phyloP scores from a whole-genome alignment of 805 yeast genomes.

The Tetrapisispora taiwanensis region DNA sequence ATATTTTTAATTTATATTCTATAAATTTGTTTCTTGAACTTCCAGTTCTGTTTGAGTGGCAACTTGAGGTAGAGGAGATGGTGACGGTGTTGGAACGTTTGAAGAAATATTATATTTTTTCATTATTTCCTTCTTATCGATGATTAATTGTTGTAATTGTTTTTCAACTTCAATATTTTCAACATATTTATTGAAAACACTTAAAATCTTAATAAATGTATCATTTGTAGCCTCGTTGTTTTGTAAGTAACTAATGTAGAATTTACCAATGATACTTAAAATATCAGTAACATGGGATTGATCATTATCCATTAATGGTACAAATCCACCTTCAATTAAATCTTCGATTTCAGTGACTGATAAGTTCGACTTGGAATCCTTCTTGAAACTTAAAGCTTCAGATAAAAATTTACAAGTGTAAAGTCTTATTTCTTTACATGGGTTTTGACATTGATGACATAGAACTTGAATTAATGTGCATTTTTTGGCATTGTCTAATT shows the following conservation, averaged over 20 bases:
- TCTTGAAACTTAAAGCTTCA: conserved; percentile 29
- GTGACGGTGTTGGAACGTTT: neutral
- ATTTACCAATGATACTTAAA: conserved; percentile 55
- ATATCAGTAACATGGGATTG: conserved; percentile 34
- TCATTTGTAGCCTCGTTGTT: conserved; percentile 30
- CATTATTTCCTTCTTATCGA: conserved; percentile 29
- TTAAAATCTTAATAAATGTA: conserved; percentile 30
- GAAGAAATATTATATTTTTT: neutral
- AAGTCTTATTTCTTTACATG: conserved; percentile 63
- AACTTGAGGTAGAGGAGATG: neutral
- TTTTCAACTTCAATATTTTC: conserved; percentile 32
- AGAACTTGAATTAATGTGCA: conserved; percentile 63
- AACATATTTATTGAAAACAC: conserved; percentile 32
- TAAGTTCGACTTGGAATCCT: neutral
- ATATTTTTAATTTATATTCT: neutral
- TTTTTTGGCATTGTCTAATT: conserved; percentile 25
- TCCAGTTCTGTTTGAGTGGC: neutral
- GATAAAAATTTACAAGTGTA: conserved; percentile 56
- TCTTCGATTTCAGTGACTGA: conserved; percentile 24
- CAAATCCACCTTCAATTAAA: conserved; percentile 60
- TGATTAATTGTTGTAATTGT: conserved; percentile 31
- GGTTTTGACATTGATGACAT: conserved; percentile 79
- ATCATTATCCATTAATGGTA: conserved; percentile 37
- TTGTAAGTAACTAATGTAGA: conserved; percentile 41
- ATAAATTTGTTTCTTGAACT: neutral